Percentiles rank a stretch among this genome's conserved stretches.
Evolutionary conservation across 73 alveolate genomes (phyloP).

Genomic region (Paramecium pentaurelia): DNA sequence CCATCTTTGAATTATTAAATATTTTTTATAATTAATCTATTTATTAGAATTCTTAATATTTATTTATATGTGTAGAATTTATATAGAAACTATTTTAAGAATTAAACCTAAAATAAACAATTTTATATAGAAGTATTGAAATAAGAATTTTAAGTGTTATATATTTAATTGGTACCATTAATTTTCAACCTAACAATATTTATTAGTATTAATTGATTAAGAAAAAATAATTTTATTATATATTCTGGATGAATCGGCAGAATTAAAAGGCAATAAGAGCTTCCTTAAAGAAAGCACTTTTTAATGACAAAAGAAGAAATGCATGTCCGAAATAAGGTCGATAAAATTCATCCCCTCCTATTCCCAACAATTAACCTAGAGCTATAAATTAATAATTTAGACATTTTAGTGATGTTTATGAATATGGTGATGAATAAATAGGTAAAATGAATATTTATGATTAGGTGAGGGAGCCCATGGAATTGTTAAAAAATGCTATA

Average conservation of each 20-base stretch:
- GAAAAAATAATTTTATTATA: background rate
- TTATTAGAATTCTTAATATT: background rate
- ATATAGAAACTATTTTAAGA: background rate
- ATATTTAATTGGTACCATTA: background rate
- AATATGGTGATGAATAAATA: background rate
- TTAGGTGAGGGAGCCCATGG: constrained; percentile 49
- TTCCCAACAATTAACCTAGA: background rate
- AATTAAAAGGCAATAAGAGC: constrained; percentile 3
- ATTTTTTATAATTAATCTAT: background rate
- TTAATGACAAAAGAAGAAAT: background rate
- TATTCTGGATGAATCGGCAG: background rate
- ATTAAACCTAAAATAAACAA: background rate
- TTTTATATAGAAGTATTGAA: background rate
- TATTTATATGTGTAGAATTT: background rate
- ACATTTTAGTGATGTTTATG: constrained; percentile 15
- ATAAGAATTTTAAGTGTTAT: background rate
- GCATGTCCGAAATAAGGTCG: background rate
- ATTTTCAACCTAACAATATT: background rate
- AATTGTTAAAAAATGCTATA: background rate
- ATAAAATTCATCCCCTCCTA: background rate
- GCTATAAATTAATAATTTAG: constrained; percentile 9
- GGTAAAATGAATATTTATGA: background rate
- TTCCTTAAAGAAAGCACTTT: background rate
- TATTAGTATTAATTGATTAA: background rate
- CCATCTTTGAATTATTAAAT: background rate